Conservation (phyloP, 2,329 filamentous ascomycete genomes). For the Aspergillus neoniger region DNA sequence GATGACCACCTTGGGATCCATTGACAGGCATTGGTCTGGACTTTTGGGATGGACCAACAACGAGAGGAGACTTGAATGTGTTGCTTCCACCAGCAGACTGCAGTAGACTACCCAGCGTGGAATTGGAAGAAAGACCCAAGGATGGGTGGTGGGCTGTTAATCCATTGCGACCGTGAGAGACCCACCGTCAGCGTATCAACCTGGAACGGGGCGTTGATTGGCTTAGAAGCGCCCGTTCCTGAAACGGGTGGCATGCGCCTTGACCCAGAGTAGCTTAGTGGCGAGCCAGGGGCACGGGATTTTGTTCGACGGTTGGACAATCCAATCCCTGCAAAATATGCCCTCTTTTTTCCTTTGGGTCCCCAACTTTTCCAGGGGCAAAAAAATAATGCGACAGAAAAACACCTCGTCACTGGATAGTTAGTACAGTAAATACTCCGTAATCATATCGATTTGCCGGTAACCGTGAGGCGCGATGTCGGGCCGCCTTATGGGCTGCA, state of each 20-base stretch:
- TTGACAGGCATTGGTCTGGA: not conserved
- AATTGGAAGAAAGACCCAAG: no score
- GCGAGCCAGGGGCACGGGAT: constrained; percentile 6
- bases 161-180: no score
- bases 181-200: not conserved
- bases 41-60: no score
- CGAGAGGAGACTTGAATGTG: no score
- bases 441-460: not conserved
- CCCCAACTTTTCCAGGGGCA: constrained; percentile 1
- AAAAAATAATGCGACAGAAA: not conserved
- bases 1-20: not conserved
- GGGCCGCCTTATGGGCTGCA: not conserved
- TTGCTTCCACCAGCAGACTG: no score
- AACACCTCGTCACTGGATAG: no score
- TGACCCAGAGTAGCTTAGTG: constrained; percentile 7
- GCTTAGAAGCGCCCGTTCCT: constrained; percentile 8
- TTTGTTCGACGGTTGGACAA: not conserved
- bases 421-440: no score
- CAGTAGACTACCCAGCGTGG: no score
- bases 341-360: not conserved
- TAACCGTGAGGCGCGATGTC: not conserved
- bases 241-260: constrained; percentile 14
- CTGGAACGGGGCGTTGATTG: constrained; percentile 1
- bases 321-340: no score
- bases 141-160: no score